Conservation (phyloP, 2,329 filamentous ascomycete genomes). For the Xylaria sp. region DNA sequence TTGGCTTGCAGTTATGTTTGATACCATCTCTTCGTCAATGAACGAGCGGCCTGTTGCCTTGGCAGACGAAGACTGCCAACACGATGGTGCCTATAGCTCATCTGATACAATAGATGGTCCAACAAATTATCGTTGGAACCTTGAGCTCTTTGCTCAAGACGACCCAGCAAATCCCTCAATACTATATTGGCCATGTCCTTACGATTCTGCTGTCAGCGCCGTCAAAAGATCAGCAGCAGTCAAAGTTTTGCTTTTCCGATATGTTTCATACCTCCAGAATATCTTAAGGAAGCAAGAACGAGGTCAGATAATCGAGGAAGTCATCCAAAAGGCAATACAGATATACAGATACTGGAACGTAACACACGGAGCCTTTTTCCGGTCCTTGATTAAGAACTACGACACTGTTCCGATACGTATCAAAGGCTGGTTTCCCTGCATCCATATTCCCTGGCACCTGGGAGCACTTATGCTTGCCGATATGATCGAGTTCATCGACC, state of each 20-base stretch:
- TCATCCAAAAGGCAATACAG: conserved; percentile 58
- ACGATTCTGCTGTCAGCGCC: conserved; percentile 59
- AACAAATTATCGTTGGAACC: conserved; percentile 42
- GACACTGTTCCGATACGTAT: conserved; percentile 61
- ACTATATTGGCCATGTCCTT: conserved; percentile 63
- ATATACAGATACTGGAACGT: conserved; percentile 66
- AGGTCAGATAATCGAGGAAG: conserved; percentile 56
- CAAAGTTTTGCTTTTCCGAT: conserved; percentile 67
- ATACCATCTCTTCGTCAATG: conserved; percentile 23
- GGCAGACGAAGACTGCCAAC: conserved; percentile 22
- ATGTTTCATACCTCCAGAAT: conserved; percentile 65
- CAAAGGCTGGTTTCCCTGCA: conserved; percentile 68
- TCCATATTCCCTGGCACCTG: conserved; percentile 67
- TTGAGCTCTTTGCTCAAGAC: conserved; percentile 52
- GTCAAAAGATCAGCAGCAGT: conserved; percentile 65
- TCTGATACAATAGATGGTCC: background rate
- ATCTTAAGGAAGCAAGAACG: conserved; percentile 55
- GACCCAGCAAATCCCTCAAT: conserved; percentile 42
- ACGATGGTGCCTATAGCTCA: conserved; percentile 4
- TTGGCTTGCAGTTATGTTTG: conserved; percentile 25
- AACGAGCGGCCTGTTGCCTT: conserved; percentile 22
- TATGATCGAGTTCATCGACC: conserved; percentile 49
- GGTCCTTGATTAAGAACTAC: conserved; percentile 61
- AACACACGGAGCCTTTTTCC: conserved; percentile 62
- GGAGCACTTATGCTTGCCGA: conserved; percentile 65